Evolutionary conservation across 2,329 filamentous ascomycete species (phyloP).

Genomic region (Pseudogymnoascus sp.): DNA sequence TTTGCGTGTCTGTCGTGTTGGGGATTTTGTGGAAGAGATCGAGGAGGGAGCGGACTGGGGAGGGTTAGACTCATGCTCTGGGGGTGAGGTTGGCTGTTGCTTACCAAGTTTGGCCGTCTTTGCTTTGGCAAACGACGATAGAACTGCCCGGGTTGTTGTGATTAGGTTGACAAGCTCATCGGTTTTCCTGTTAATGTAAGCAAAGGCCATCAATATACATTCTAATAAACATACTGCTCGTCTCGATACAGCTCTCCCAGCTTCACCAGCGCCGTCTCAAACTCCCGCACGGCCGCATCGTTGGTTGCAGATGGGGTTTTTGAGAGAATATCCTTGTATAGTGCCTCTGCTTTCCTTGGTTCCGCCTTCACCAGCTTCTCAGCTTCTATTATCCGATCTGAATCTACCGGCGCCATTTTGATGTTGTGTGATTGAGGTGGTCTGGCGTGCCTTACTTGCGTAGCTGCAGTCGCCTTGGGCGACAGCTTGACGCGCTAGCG

Average conservation of each 20-base stretch:
- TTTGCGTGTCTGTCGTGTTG: constrained; percentile 88
- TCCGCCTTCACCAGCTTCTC: constrained; percentile 74
- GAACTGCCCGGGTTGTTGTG: constrained; percentile 78
- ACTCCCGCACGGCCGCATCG: constrained; percentile 82
- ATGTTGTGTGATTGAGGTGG: constrained; percentile 13
- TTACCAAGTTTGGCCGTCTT: constrained; percentile 97
- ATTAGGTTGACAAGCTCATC: constrained; percentile 84
- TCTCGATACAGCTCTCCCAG: constrained; percentile 90
- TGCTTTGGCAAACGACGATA: constrained; percentile 95
- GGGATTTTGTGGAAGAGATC: constrained; percentile 92
- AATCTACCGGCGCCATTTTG: constrained; percentile 50
- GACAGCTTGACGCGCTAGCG: constrained; percentile 9
- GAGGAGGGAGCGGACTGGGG: constrained; percentile 82
- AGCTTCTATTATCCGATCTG: constrained; percentile 72
- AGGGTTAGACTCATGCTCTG: constrained; percentile 2
- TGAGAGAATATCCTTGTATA: constrained; percentile 84
- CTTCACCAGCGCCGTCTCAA: constrained; percentile 79
- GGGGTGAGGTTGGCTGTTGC: constrained; percentile 24
- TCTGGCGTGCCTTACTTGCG: constrained; percentile 15
- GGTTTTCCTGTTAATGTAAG: constrained; percentile 50
- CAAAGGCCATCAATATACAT: constrained; percentile 9
- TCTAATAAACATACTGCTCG: constrained; percentile 53
- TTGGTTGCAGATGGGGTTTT: constrained; percentile 73
- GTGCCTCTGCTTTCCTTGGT: constrained; percentile 72
- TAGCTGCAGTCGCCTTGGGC: constrained; percentile 11